phyloP scores from a whole-genome alignment of 1,284 basidiomycete species.

The Schizophyllum amplum region DNA sequence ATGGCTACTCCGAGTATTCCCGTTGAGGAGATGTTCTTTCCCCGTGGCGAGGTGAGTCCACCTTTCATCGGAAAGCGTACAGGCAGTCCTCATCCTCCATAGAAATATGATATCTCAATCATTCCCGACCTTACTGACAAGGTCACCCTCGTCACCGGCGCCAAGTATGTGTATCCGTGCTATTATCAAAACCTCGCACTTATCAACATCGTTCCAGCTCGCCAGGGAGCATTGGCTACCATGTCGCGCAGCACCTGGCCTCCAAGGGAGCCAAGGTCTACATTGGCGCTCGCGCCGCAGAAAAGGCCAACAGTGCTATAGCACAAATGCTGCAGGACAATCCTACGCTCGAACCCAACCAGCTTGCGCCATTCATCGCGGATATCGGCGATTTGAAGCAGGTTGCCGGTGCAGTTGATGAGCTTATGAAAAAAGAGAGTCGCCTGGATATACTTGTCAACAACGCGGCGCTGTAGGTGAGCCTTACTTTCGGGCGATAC shows the following conservation, averaged over 20 bases:
- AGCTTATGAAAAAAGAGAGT: conserved; percentile 9
- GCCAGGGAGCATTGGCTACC: conserved; percentile 10
- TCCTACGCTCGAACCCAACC: background rate
- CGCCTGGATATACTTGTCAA: conserved; percentile 10
- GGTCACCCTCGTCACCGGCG: background rate
- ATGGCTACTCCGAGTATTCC: background rate
- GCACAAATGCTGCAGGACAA: background rate
- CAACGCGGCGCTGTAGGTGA: conserved; percentile 1
- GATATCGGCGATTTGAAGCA: background rate
- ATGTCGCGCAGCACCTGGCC: conserved; percentile 11
- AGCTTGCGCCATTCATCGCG: background rate
- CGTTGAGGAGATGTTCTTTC: background rate
- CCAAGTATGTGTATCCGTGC: background rate
- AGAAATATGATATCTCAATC: background rate
- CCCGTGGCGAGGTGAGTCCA: background rate
- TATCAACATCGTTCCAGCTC: background rate
- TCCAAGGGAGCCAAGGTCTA: conserved; percentile 15
- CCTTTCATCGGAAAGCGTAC: background rate
- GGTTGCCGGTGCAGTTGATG: conserved; percentile 4
- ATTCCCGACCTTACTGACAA: background rate
- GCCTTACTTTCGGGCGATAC: background rate
- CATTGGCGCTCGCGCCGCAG: no score
- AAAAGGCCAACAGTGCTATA: background rate
- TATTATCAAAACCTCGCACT: no score
- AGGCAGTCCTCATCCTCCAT: background rate